Evolutionary conservation across 768 basidiomycete genomes (phyloP), one percentile per base, ranked within the genome.

Genomic region (Tylopilus sp.): DNA sequence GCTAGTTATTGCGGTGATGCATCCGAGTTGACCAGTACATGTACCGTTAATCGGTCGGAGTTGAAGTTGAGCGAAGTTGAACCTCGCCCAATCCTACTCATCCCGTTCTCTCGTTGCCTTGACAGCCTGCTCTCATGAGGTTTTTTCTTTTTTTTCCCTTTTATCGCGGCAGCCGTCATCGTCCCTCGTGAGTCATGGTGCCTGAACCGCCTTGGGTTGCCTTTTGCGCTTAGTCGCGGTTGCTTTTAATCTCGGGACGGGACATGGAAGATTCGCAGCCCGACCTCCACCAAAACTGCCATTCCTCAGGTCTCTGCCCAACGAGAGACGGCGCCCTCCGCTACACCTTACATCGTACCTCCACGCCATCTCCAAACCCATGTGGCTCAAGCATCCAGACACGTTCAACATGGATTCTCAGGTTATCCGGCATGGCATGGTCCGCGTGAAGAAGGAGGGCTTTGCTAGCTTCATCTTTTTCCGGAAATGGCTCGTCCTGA

Each of bases 361-460:
- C 90, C 48, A 91, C 91, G n/a, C n/a, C n/a, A 40, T 86, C 88
- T 2, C 90, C 90, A 23, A 79, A 80, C 67, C 77, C n/a, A 28
- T 4, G 3, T 28, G 26, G 26, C 26, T 28, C 26, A 28, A 83
- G 47, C 68, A 68, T 48, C 72, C 73, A 6, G 70, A 73, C 33
- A 48, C 58, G 20, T 50, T 28, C 64, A 45, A n/a, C n/a, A 57
- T 66, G 47, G 64, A 59, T 53, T 56, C 74, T 2, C 77, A 81
- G 44, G 67, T 87, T 45, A 72, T 93, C 41, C 74, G 91, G 40
- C 73, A 73, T 49, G 95, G 89, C n/a, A 72, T 73, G 39, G 92
- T 90, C 40, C 86, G 79, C 67, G 76, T 95, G 62, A 98, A 98
- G 76, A 95, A 99, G 69, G 95, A 97, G 44, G 90, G 92, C 2